Evolutionary conservation across 192 early-diverging fungal genomes (phyloP).

Genomic region (Geosiphon pyriformis): DNA sequence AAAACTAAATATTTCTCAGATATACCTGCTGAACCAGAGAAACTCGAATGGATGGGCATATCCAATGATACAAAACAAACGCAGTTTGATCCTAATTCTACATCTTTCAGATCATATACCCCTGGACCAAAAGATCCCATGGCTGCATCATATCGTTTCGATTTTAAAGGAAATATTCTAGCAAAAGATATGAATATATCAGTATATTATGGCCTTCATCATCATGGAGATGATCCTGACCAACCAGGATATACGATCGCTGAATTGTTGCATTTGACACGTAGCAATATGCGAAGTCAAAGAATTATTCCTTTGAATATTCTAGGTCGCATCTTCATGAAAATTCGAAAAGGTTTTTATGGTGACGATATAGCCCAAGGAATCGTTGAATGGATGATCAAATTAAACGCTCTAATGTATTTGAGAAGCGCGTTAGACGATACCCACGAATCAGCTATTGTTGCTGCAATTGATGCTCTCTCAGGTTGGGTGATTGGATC

Average conservation of each 20-base stretch:
- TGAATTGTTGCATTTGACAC: conserved; percentile 74
- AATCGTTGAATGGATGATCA: conserved; percentile 36
- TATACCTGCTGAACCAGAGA: conserved; percentile 53
- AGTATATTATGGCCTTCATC: conserved; percentile 69
- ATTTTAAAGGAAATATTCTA: conserved; percentile 70
- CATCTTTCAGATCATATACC: conserved; percentile 27
- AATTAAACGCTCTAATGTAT: conserved; percentile 42
- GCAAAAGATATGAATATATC: conserved; percentile 49
- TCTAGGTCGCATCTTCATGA: conserved; percentile 53
- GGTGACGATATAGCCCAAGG: conserved; percentile 29
- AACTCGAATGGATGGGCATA: conserved; percentile 62
- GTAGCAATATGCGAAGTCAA: conserved; percentile 78
- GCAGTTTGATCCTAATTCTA: conserved; percentile 20
- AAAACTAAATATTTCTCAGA: conserved; percentile 51
- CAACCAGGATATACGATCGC: conserved; percentile 81
- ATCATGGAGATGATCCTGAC: conserved; percentile 82
- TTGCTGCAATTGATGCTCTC: conserved; percentile 44
- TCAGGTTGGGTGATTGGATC: conserved; percentile 37
- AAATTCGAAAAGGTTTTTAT: conserved; percentile 31
- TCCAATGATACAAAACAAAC: conserved; percentile 23
- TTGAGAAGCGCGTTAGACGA: conserved; percentile 66
- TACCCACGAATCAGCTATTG: conserved; percentile 50
- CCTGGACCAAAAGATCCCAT: conserved; percentile 42
- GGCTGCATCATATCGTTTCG: conserved; percentile 63
- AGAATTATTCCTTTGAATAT: conserved; percentile 61